A percentile compares a stretch with the other conserved stretches of the same genome.
Evolutionary conservation across 2,329 filamentous ascomycete genomes (phyloP).

Genomic region (Botrytis deweyae): DNA sequence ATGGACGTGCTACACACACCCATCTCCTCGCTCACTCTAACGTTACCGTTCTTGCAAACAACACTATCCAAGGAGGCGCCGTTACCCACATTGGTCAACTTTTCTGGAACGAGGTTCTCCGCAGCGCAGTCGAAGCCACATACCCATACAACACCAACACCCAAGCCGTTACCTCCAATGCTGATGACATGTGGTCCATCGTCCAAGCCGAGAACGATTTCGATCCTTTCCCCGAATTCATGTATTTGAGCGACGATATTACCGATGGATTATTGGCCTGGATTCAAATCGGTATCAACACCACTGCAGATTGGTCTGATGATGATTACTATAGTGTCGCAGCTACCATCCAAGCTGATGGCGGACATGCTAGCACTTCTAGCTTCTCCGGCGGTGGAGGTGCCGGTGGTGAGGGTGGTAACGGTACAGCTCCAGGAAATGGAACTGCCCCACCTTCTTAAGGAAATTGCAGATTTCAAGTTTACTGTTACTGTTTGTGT

Average conservation of each 20-base stretch:
- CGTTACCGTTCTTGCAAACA: constrained; percentile 34
- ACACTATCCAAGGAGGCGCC: constrained; percentile 49
- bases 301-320: constrained; percentile 32
- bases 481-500: not conserved
- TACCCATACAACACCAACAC: constrained; percentile 47
- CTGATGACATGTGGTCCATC: constrained; percentile 46
- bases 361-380: not conserved
- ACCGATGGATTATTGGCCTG: constrained; percentile 50
- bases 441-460: not conserved
- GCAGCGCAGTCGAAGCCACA: constrained; percentile 46
- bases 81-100: constrained; percentile 57
- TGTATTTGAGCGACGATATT: constrained; percentile 50
- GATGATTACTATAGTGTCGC: constrained; percentile 1
- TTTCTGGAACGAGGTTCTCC: constrained; percentile 58
- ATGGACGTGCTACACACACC: constrained; percentile 48
- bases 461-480: no score
- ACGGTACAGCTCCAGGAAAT: not conserved
- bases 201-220: constrained; percentile 48
- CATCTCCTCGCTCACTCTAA: constrained; percentile 45
- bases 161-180: constrained; percentile 48
- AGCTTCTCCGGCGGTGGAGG: not conserved
- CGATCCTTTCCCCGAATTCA: constrained; percentile 55
- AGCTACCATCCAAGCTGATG: not conserved
- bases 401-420: not conserved
- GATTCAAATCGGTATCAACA: constrained; percentile 49